Percentiles rank a stretch among this genome's conserved stretches.
These are phyloP conservation scores for Trichoderma gamsii DNA, from an alignment of 495 filamentous ascomycete genomes.

Conservation along the genomic window DNA sequence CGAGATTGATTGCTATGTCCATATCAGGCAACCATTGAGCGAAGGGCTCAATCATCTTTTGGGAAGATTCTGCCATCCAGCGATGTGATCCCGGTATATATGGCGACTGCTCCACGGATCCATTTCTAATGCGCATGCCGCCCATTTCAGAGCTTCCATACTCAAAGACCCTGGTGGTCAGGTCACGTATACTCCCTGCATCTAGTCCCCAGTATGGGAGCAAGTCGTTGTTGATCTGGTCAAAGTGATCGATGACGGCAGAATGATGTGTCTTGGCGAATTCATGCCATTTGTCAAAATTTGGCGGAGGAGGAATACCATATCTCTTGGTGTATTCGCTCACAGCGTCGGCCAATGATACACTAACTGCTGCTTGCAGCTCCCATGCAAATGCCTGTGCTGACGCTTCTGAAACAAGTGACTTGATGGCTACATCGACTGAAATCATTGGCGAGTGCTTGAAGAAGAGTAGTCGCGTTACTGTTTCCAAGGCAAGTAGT, in stretches of 20 bases:
- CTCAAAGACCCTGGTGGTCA: constrained; percentile 69
- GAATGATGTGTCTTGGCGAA: constrained; percentile 66
- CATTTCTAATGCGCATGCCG: constrained; percentile 29
- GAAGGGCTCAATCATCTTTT: constrained; percentile 71
- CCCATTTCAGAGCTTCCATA: constrained; percentile 70
- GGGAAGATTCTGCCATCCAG: constrained; percentile 62
- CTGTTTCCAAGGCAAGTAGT: background rate
- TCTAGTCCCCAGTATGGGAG: constrained; percentile 79
- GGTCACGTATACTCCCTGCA: constrained; percentile 63
- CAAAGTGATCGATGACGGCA: constrained; percentile 80
- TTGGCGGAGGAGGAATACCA: constrained; percentile 73
- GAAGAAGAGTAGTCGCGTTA: background rate
- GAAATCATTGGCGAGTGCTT: background rate
- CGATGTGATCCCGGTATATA: constrained; percentile 62
- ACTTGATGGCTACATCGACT: background rate
- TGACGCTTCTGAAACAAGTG: constrained; percentile 1
- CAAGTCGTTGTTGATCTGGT: constrained; percentile 72
- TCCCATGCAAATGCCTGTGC: background rate
- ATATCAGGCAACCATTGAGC: constrained; percentile 78
- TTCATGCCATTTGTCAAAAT: constrained; percentile 89
- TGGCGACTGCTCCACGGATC: constrained; percentile 42
- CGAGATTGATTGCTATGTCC: constrained; percentile 88
- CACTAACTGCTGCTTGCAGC: constrained; percentile 19
- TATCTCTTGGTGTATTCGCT: constrained; percentile 74
- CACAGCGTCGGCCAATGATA: constrained; percentile 63